Evolutionary conservation across 164 flowering plant genomes (phyloP).

Genomic region (Chimonanthus salicifolius): DNA sequence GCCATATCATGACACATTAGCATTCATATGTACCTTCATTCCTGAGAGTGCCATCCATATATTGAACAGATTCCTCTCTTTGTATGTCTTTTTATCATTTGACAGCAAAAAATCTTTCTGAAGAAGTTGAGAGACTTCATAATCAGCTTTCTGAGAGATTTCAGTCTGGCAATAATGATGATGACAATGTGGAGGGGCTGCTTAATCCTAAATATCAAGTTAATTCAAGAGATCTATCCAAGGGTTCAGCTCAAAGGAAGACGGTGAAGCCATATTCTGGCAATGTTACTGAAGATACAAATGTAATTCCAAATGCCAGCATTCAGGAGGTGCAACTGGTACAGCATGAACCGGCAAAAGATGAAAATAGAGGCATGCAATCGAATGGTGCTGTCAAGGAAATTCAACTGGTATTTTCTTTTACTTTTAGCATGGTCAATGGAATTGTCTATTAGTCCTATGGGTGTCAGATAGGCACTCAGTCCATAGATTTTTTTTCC

Average conservation of each 20-base stretch:
- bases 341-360: slow-evolving; percentile 16
- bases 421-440: not conserved
- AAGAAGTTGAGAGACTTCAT: slow-evolving; percentile 54
- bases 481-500: too few relatives aligned
- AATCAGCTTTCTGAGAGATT: slow-evolving; percentile 31
- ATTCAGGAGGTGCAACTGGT: slow-evolving; percentile 11
- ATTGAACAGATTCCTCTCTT: not conserved
- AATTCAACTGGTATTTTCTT: slow-evolving; percentile 28
- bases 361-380: slow-evolving; percentile 4
- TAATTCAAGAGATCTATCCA: slow-evolving; percentile 13
- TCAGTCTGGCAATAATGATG: slow-evolving; percentile 14
- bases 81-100: not conserved
- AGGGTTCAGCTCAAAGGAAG: slow-evolving; percentile 14
- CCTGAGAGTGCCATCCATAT: not conserved
- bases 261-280: slow-evolving; percentile 16
- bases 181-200: slow-evolving; percentile 15
- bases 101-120: slow-evolving; percentile 56
- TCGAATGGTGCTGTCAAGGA: slow-evolving; percentile 10
- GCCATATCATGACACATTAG: not conserved
- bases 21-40: not conserved
- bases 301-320: slow-evolving; percentile 3
- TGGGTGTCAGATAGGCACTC: too few relatives aligned
- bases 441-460: not conserved
- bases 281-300: slow-evolving; percentile 15
- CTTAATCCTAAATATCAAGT: slow-evolving; percentile 16